phyloP scores from a whole-genome alignment of 2,329 filamentous ascomycete genomes.

The Lomentospora prolificans region DNA sequence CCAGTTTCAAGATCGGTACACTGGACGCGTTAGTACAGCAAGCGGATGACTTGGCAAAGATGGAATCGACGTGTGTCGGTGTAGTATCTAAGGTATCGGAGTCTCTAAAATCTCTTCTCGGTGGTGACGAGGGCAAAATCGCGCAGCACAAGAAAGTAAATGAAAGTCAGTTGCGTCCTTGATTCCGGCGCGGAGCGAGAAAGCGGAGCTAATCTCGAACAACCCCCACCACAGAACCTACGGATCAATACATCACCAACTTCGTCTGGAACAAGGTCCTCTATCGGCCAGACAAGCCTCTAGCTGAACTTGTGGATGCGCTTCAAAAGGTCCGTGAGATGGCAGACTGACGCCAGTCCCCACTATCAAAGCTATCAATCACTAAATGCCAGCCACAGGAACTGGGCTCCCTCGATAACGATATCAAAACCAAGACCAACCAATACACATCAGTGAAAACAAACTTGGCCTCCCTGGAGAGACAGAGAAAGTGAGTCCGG shows the following conservation, averaged over 20 bases:
- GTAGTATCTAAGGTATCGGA: constrained; percentile 85
- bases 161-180: constrained; percentile 56
- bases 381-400: constrained; percentile 44
- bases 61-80: constrained; percentile 67
- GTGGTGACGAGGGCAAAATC: constrained; percentile 74
- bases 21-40: constrained; percentile 92
- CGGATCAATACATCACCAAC: constrained; percentile 79
- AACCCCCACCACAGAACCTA: constrained; percentile 57
- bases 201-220: background rate
- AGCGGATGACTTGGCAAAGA: constrained; percentile 87
- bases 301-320: constrained; percentile 76
- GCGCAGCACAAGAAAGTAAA: constrained; percentile 87
- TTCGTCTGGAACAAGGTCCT: constrained; percentile 98
- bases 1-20: constrained; percentile 95
- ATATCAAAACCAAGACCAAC: constrained; percentile 87
- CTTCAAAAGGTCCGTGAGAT: constrained; percentile 69
- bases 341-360: background rate
- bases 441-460: constrained; percentile 91
- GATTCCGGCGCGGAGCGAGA: background rate
- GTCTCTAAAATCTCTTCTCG: constrained; percentile 71
- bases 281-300: constrained; percentile 84
- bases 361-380: too few species aligned
- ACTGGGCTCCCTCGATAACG: constrained; percentile 83
- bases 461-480: constrained; percentile 68
- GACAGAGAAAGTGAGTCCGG: constrained; percentile 70